Percentiles rank a stretch among this genome's conserved stretches.
These are phyloP conservation scores for Sporothrix dimorphospora DNA, from an alignment of 2,329 filamentous ascomycete species.

Conservation along the genomic window DNA sequence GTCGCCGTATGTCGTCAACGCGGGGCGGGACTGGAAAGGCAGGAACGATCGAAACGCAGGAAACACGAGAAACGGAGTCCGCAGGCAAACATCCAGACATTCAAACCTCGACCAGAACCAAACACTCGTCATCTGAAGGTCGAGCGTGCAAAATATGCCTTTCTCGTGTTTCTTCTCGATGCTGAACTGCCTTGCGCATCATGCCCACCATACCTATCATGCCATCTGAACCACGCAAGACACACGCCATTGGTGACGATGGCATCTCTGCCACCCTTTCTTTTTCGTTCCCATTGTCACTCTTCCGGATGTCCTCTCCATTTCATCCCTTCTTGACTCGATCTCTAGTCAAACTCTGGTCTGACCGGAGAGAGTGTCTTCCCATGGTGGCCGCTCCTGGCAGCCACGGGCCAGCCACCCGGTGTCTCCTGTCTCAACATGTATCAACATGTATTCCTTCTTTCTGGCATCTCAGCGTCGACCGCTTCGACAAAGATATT, in stretches of 20 bases:
- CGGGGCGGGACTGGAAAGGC: not conserved
- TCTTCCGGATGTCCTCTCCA: not conserved
- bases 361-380: not conserved
- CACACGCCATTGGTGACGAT: not conserved
- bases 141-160: not conserved
- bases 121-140: not conserved
- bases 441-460: not conserved
- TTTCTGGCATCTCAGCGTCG: not conserved
- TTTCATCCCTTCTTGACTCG: not conserved
- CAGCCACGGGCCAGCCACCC: not conserved
- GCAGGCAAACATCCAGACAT: slow-evolving; percentile 8
- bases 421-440: slow-evolving; percentile 5
- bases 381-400: not conserved
- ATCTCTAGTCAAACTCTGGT: slow-evolving; percentile 15
- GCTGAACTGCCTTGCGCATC: not conserved
- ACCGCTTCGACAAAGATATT: no score
- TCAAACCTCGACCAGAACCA: not conserved
- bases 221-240: not conserved
- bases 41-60: slow-evolving; percentile 12
- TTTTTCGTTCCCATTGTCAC: not conserved
- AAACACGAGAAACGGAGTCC: not conserved
- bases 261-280: not conserved
- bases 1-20: slow-evolving; percentile 18
- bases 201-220: not conserved
- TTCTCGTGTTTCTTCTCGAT: not conserved